Conservation (phyloP, 495 filamentous ascomycete species). For the Penicillium robsamsonii region DNA sequence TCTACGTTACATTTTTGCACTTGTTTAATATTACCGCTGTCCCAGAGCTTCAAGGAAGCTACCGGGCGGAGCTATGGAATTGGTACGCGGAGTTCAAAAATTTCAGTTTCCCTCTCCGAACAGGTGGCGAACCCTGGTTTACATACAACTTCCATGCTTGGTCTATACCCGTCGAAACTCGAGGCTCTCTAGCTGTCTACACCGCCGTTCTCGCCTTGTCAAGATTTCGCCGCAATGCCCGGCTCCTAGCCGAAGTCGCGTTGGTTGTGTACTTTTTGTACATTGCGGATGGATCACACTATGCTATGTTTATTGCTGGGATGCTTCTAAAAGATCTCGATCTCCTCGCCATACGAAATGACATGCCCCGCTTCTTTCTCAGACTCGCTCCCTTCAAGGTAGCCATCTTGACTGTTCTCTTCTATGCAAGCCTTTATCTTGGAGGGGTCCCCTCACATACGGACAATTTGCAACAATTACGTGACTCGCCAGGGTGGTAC, state of each 20-base stretch:
- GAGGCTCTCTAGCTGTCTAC: constrained; percentile 48
- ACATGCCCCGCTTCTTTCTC: constrained; percentile 31
- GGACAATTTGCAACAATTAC: constrained; percentile 17
- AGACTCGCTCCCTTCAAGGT: constrained; percentile 37
- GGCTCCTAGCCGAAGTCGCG: constrained; percentile 41
- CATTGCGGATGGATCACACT: constrained; percentile 42
- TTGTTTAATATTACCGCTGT: constrained; percentile 44
- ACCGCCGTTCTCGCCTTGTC: constrained; percentile 38
- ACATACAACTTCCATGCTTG: constrained; percentile 48
- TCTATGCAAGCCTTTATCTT: constrained; percentile 37
- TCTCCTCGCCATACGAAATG: constrained; percentile 28
- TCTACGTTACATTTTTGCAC: constrained; percentile 50
- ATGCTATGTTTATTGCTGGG: constrained; percentile 46
- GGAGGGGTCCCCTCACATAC: constrained; percentile 23
- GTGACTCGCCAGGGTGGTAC: constrained; percentile 26
- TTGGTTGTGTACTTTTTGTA: constrained; percentile 34
- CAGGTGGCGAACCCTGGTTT: constrained; percentile 46
- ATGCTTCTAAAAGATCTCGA: constrained; percentile 46
- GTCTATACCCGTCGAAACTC: constrained; percentile 53
- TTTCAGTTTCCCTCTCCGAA: constrained; percentile 56
- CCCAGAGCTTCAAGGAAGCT: constrained; percentile 35
- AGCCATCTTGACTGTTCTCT: constrained; percentile 44
- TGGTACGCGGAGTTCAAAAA: constrained; percentile 60
- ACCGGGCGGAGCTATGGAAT: constrained; percentile 46
- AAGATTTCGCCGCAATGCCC: constrained; percentile 33